phyloP scores from a whole-genome alignment of 768 basidiomycete species.

The Rhizopogon vinicolor region DNA sequence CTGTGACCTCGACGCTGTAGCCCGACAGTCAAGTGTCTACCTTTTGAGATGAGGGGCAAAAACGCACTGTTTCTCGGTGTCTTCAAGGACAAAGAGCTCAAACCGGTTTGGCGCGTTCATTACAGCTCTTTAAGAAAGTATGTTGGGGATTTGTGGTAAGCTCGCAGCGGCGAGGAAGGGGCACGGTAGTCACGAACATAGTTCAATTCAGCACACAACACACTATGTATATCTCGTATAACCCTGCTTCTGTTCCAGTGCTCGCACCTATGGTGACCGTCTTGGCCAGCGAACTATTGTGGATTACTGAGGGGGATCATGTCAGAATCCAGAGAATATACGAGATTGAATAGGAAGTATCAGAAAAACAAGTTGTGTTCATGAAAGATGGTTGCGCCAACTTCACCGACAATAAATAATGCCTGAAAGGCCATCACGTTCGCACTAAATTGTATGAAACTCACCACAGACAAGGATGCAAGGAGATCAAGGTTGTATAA shows the following conservation, averaged over 20 bases:
- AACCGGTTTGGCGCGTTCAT: conserved; percentile 97
- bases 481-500: background rate
- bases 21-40: conserved; percentile 3
- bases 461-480: conserved; percentile 11
- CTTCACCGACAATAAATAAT: conserved; percentile 75
- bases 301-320: background rate
- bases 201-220: conserved; percentile 1
- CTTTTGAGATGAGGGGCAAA: conserved; percentile 3
- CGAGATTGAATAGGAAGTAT: conserved; percentile 1
- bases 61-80: conserved; percentile 91
- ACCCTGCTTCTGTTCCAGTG: background rate
- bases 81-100: conserved; percentile 87
- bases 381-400: conserved; percentile 24
- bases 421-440: conserved; percentile 48
- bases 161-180: background rate
- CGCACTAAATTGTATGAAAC: conserved; percentile 1
- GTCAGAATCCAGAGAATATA: conserved; percentile 8
- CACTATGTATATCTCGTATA: background rate
- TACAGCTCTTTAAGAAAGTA: conserved; percentile 3
- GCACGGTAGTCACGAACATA: background rate
- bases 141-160: background rate
- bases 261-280: background rate
- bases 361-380: conserved; percentile 54
- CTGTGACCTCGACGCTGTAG: conserved; percentile 80
- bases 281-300: background rate